These are phyloP conservation scores for Fragaria iinumae DNA, from an alignment of 306 rosid species.

Conservation along the genomic window DNA sequence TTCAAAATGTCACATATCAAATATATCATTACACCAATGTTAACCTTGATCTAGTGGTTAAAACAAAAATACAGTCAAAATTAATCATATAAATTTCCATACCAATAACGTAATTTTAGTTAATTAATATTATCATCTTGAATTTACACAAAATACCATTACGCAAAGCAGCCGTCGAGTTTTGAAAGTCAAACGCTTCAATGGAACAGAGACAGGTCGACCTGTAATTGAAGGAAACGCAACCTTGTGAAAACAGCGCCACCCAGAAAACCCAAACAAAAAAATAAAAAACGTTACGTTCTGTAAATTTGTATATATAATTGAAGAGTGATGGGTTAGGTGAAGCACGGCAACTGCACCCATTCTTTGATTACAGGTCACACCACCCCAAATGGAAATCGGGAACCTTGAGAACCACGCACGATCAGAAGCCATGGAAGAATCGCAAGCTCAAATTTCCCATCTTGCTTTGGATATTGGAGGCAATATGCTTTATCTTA, in stretches of 20 bases:
- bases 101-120: no score
- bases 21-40: no score
- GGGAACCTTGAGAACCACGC: conserved; percentile 20
- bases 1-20: no score
- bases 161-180: neutral
- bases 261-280: neutral
- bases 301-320: neutral
- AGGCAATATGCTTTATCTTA: conserved; percentile 39
- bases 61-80: no score
- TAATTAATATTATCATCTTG: no score
- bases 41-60: no score
- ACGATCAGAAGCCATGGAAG: conserved; percentile 26
- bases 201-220: neutral
- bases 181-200: neutral
- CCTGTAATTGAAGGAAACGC: neutral
- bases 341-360: conserved; percentile 3
- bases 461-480: conserved; percentile 91
- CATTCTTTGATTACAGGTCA: conserved; percentile 1
- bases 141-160: no score
- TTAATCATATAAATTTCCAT: neutral
- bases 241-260: neutral
- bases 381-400: conserved; percentile 46
- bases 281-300: neutral
- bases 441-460: conserved; percentile 41
- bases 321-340: neutral